Evolutionary conservation across 1,284 basidiomycete genomes (phyloP), one percentile per base, ranked within the genome.

Genomic region (Hemileia vastatrix): DNA sequence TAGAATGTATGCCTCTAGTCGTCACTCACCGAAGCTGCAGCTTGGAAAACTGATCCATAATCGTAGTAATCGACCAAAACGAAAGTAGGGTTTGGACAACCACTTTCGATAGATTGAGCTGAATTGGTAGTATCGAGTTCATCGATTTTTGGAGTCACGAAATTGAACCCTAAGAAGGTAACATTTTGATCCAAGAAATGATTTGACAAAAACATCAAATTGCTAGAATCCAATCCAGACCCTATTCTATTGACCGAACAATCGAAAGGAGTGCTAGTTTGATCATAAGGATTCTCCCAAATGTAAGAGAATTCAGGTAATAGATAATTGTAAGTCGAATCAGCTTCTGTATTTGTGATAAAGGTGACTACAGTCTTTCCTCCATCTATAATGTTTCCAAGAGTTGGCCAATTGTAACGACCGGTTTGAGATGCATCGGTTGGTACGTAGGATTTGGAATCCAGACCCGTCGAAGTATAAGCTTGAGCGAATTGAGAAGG

Each of bases 91-190:
- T 32, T 32, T 50, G 48, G 31, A 24, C 48, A 32, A 11, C 48
- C 48, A 50, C 23, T 24, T n/a, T 50, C 11, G 13, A 72, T 66
- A 9, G 58, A 44, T 4, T 24, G 6, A 9, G 59, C 54, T 1
- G 65, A 59, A 64, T 75, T 75, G 21, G 72, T 74, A 9, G 48
- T 50, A n/a, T 50, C 31, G n/a, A 50, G 23, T 50, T 50, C 11
- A 32, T 9, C 9, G 11, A 32, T 18, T 11, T 50, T n/a, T 9
- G 48, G 48, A 24, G 31, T 32, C 11, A 32, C 11, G 13, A 50
- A 32, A n/a, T 18, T 50, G 48, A 50, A 11, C 13, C 23, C 23
- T 2, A 32, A n/a, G n/a, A 50, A 15, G 48, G 48, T 13, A n/a
- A 18, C n/a, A 11, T 50, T 11, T 11, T 11, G 9, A n/a, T 50